Evolutionary conservation across 345 rosid genomes (phyloP).

Genomic region (Eucalyptus curtisii): DNA sequence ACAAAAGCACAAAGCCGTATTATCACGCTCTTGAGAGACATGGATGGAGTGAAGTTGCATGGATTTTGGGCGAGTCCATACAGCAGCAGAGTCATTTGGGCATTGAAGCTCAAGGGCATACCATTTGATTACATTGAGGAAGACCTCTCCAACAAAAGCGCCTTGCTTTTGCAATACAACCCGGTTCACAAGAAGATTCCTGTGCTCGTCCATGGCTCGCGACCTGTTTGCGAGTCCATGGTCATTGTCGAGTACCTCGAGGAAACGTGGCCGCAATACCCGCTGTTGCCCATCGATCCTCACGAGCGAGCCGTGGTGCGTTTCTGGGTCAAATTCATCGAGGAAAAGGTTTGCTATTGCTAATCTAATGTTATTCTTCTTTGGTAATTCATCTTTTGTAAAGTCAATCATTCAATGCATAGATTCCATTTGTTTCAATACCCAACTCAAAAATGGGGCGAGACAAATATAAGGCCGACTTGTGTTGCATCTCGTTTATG

Average conservation of each 20-base stretch:
- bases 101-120: constrained; percentile 18
- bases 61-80: constrained; percentile 16
- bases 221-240: constrained; percentile 17
- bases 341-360: constrained; percentile 11
- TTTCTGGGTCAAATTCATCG: constrained; percentile 16
- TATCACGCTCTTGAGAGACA: neutral
- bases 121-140: constrained; percentile 8
- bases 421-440: neutral
- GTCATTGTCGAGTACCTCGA: constrained; percentile 18
- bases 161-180: constrained; percentile 6
- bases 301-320: constrained; percentile 7
- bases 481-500: neutral
- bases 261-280: constrained; percentile 11
- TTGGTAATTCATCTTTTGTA: neutral
- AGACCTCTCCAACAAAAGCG: constrained; percentile 14
- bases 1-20: neutral
- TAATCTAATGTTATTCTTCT: neutral
- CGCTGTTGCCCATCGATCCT: constrained; percentile 12
- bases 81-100: constrained; percentile 10
- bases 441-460: neutral
- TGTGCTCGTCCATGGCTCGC: constrained; percentile 15
- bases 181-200: constrained; percentile 22
- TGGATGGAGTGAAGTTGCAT: constrained; percentile 9
- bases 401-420: neutral
- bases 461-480: neutral